phyloP scores from a whole-genome alignment of 2,329 filamentous ascomycete species.

The Aspergillus caelatus region DNA sequence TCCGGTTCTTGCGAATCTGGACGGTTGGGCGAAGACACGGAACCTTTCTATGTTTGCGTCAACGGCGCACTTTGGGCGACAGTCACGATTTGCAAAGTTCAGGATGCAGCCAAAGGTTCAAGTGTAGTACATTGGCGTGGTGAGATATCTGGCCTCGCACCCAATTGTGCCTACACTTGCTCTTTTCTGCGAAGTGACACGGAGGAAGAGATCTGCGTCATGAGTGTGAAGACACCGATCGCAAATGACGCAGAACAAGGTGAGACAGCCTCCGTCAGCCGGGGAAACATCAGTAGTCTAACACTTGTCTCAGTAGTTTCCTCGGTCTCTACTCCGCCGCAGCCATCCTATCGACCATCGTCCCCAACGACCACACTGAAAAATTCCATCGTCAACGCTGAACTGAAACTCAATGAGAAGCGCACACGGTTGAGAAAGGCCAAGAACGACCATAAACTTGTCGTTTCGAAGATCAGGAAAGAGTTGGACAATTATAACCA shows the following conservation, averaged over 20 bases:
- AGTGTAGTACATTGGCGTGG: constrained; percentile 58
- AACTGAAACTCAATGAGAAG: constrained; percentile 62
- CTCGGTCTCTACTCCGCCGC: constrained; percentile 52
- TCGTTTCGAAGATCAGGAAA: constrained; percentile 60
- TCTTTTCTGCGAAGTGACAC: constrained; percentile 62
- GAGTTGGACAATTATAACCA: constrained; percentile 62
- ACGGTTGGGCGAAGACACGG: constrained; percentile 40
- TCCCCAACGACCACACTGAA: constrained; percentile 67
- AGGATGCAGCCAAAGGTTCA: constrained; percentile 48
- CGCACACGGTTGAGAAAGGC: constrained; percentile 61
- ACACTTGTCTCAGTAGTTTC: constrained; percentile 30
- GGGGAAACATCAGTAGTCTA: neutral
- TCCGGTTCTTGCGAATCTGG: constrained; percentile 33
- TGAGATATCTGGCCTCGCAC: constrained; percentile 66
- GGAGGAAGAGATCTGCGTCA: constrained; percentile 60
- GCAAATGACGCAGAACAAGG: constrained; percentile 62
- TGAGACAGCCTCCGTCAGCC: constrained; percentile 31
- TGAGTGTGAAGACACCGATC: constrained; percentile 65
- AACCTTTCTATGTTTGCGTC: constrained; percentile 67
- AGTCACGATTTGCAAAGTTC: constrained; percentile 54
- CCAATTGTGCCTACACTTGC: constrained; percentile 66
- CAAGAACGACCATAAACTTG: constrained; percentile 64
- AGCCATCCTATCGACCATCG: constrained; percentile 63
- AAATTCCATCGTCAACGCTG: constrained; percentile 65
- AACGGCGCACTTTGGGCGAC: constrained; percentile 69